A percentile compares a stretch with the other conserved stretches of the same genome.
Evolutionary conservation across 2,329 filamentous ascomycete genomes (phyloP).

Genomic region (Hypoxylon sp.): DNA sequence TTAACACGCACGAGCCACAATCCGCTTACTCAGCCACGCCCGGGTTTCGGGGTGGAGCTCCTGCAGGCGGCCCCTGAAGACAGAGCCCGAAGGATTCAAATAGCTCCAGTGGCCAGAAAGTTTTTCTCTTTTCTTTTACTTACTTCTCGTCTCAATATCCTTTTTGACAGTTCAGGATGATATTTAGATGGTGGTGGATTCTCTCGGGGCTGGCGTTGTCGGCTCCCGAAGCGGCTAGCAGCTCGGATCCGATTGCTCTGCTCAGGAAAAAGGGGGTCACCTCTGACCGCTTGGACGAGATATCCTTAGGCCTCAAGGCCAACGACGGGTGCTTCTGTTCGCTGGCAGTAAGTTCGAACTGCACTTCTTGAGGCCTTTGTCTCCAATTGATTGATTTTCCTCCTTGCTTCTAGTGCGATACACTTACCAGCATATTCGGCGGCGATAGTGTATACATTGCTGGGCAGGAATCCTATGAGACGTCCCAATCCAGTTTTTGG

Average conservation of each 20-base stretch:
- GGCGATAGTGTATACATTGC: constrained; percentile 11
- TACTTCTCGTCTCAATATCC: background rate
- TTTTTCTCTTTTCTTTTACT: background rate
- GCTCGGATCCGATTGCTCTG: constrained; percentile 6
- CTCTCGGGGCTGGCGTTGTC: constrained; percentile 2
- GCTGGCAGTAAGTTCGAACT: constrained; percentile 23
- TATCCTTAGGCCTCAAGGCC: constrained; percentile 4
- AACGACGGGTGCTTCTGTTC: constrained; percentile 24
- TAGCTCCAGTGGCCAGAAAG: too few relatives aligned
- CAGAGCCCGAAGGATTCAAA: constrained; percentile 8
- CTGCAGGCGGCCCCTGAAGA: background rate
- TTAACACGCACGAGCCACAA: background rate
- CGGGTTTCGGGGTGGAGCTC: background rate
- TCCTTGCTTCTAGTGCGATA: constrained; percentile 22
- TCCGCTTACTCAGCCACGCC: background rate
- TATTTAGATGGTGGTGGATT: background rate
- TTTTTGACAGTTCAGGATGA: constrained; percentile 4
- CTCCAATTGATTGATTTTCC: constrained; percentile 1
- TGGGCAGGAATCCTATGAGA: constrained; percentile 31
- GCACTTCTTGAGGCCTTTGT: background rate
- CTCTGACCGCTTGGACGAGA: constrained; percentile 16
- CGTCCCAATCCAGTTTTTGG: constrained; percentile 26
- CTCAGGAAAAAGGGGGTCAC: constrained; percentile 17
- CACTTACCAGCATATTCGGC: constrained; percentile 29
- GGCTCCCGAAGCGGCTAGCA: background rate